Base-by-base conservation (phyloP, 768 basidiomycete species). In the Exsudoporus frostii region DNA sequence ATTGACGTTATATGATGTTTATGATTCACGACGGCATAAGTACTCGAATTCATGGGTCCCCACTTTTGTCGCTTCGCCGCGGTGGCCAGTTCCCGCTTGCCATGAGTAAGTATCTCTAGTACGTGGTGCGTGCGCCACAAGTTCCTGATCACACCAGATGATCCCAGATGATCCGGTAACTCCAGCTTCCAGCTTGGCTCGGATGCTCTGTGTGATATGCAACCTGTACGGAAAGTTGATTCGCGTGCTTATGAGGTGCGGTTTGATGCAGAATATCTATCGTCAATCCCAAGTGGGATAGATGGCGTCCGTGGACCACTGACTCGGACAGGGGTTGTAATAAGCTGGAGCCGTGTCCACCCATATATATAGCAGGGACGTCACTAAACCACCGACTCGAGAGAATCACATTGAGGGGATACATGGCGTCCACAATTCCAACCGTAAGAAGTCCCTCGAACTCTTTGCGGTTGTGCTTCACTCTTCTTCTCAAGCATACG, bases 1-100 rank as follows among this genome's bases (percentile, higher is more conserved):
- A 93, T 70, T 81, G 60, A 74, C 25, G 50, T 55, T 30, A 20
- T 30, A 41, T 48, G 30, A 47, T 45, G 25, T 54, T 47, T 62
- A 34, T 37, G 19, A 38, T 50, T 40, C 32, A 27, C 42, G 29
- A 43, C 17, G 45, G 46, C 20, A 33, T n/a, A n/a, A n/a, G n/a
- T n/a, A 15, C 15, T 41, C 19, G 32, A 53, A 49, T 56, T 53
- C 39, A 43, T 33, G 36, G 48, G 33, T 47, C 43, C 29, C 29
- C 38, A 32, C 14, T 30, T 46, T 9, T 39, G 17, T 48, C 29
- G 7, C 27, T 47, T 24, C 34, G n/a, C 25, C 39, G 11, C 33
- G 36, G 38, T 52, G 33, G 24, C 15, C 29, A 27, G 19, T 24
- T 17, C 29, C 14, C 29, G 33, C 27, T 40, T 34, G 47, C 17